Evolutionary conservation across 805 yeast species (phyloP).

Genomic region (Metschnikowia kofuensis): DNA sequence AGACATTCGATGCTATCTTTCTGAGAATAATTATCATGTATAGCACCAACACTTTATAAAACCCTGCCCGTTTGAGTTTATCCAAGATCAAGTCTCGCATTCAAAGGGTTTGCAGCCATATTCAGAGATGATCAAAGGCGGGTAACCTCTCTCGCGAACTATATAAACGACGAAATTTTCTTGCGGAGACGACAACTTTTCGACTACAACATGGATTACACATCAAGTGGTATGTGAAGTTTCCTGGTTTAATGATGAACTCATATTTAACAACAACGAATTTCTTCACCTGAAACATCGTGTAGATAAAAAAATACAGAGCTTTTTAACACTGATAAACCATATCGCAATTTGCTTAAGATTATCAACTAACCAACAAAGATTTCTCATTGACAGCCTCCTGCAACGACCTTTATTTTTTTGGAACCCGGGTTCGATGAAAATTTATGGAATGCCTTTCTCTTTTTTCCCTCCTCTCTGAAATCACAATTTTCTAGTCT

Average conservation of each 20-base stretch:
- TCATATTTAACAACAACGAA: conserved; percentile 39
- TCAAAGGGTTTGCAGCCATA: conserved; percentile 5
- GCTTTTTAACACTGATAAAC: conserved; percentile 67
- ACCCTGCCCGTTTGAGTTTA: background rate
- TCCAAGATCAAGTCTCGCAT: no score
- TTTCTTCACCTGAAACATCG: conserved; percentile 69
- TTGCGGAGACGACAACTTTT: no score
- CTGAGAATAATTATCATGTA: background rate
- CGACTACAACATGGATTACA: background rate
- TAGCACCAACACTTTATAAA: background rate
- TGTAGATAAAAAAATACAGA: conserved; percentile 57
- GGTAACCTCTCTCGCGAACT: conserved; percentile 14
- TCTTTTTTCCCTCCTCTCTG: no score
- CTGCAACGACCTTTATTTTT: no score
- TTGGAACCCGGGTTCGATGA: no score
- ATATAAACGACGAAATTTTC: conserved; percentile 7
- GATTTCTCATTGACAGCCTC: background rate
- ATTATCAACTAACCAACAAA: conserved; percentile 12
- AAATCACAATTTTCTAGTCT: no score
- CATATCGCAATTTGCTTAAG: background rate
- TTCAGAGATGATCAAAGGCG: conserved; percentile 5
- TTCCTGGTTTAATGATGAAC: conserved; percentile 17
- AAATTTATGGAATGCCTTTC: no score
- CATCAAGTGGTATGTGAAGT: conserved; percentile 17
- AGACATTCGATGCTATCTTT: background rate